Base-by-base conservation (phyloP, 768 basidiomycete species). In the Butyriboletus loyo region DNA sequence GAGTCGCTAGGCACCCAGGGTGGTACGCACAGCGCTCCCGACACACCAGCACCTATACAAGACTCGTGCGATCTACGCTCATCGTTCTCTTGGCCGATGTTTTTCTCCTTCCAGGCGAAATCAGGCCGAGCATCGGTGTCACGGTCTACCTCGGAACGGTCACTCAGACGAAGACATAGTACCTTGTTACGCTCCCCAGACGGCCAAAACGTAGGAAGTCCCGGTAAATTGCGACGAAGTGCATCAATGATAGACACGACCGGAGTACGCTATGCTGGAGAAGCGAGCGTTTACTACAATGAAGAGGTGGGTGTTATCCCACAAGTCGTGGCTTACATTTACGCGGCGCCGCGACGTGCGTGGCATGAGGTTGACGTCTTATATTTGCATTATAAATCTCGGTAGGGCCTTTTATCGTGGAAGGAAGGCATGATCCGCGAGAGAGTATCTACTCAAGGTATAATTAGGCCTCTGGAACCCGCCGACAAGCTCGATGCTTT, bases 351-450 rank as follows among this genome's bases (percentile, higher is more conserved):
- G 9, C 27, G n/a, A 15, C 19, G 15, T 3, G 31, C 15, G 30
- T 28, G 3, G n/a, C 47, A 38, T 22, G 25, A 2, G 13, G 44
- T 31, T 52, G 39, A 56, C 45, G 31, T 50, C 9, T 53, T 50
- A 24, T 19, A 28, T 55, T 37, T 41, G 22, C 21, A 36, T 49
- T 14, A 17, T 35, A 11, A 38, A 38, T 44, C 21, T 53, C 4
- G 31, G 28, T 55, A 80, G 76, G 69, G 73, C 53, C 56, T 62
- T 28, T 55, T 55, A 19, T 57, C 58, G 14, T 77, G 76, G 74
- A 68, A 67, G 53, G 79, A 79, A 46, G 73, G 77, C 34, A 97
- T 98, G 85, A 90, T 98, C 49, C 83, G 96, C 32, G 96, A 98
- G 70, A 81, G 97, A 19, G 84, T 98, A 25, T 86, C 88, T 2